Evolutionary conservation across 257 asterid species (phyloP).

Genomic region (Solanum corneliomulleri): DNA sequence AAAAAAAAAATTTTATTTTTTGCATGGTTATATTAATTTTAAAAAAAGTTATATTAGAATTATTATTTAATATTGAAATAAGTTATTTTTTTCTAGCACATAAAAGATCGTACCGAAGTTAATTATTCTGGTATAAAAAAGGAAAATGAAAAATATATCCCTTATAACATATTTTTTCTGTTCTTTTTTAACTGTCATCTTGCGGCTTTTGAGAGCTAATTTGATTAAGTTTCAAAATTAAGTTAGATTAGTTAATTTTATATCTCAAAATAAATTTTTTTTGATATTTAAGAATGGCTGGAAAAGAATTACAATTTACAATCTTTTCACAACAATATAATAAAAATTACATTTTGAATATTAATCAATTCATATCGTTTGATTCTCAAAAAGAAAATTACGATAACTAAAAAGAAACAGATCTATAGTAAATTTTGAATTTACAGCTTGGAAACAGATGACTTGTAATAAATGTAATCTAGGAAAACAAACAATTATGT

Average conservation of each 20-base stretch:
- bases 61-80: no score
- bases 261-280: no score
- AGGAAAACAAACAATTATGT: neutral
- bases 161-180: neutral
- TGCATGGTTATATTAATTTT: neutral
- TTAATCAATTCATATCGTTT: no score
- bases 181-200: no score
- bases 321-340: no score
- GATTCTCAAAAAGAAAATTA: no score
- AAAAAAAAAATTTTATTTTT: no score
- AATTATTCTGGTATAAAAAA: neutral
- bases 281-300: no score
- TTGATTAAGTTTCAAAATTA: no score
- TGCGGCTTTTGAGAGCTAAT: neutral
- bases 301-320: fast-evolving
- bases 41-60: neutral
- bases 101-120: neutral
- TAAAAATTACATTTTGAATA: no score
- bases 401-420: no score
- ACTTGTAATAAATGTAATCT: neutral
- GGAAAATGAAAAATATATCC: neutral
- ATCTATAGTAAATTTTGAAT: neutral
- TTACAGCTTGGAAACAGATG: neutral
- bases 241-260: neutral
- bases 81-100: no score